Conservation (phyloP, 441 rosid species). For the Populus tomentosa region DNA sequence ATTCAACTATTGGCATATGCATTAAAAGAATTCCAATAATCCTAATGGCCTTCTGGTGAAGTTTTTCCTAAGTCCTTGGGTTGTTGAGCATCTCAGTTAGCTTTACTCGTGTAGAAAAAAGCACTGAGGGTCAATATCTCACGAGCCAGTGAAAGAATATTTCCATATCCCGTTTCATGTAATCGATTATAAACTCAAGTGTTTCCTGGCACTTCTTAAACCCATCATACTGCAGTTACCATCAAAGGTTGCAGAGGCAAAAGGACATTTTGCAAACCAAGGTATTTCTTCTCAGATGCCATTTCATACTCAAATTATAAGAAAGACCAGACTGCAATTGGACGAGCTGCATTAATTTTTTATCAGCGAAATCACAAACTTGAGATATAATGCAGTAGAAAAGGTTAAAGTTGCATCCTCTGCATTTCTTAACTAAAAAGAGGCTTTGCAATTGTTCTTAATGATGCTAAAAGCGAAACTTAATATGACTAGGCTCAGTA, state of each 20-base stretch:
- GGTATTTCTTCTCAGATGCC: not conserved
- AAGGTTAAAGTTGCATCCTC: not conserved
- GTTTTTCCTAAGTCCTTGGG: not conserved
- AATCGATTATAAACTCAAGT: constrained; percentile 1
- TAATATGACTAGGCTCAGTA: not conserved
- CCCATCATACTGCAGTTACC: not conserved
- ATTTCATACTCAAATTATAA: not conserved
- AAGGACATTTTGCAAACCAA: not conserved
- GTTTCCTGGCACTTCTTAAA: not conserved
- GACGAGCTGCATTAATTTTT: not conserved
- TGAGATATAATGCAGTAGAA: not conserved
- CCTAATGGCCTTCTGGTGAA: not conserved
- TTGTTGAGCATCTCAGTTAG: not conserved
- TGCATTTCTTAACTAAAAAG: not conserved
- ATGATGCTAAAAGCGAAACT: not conserved
- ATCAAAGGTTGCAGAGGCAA: not conserved
- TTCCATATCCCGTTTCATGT: not conserved
- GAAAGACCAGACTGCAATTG: not conserved
- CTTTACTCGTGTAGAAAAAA: not conserved
- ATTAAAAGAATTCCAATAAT: not conserved
- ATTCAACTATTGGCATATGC: not conserved
- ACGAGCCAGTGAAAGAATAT: not conserved
- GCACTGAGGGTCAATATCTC: not conserved
- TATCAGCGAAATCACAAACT: not conserved
- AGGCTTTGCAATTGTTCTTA: not conserved